phyloP scores from a whole-genome alignment of 1,139 yeast species.

The Blastobotrys serpentis region DNA sequence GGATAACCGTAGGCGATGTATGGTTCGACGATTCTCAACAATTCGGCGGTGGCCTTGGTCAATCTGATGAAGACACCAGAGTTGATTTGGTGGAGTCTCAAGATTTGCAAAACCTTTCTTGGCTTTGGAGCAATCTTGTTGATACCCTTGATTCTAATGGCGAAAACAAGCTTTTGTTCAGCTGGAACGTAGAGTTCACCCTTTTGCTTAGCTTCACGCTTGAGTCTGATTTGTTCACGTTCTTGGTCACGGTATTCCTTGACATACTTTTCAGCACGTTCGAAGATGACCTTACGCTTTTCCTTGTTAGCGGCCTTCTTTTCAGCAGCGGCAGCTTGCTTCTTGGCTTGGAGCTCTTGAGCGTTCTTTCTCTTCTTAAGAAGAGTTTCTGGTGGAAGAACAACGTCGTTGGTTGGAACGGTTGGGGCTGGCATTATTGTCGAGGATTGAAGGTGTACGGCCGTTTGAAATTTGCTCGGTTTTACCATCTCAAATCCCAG shows the following conservation, averaged over 20 bases:
- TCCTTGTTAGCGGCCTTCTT: constrained; percentile 89
- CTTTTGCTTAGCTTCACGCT: constrained; percentile 95
- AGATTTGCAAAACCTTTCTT: constrained; percentile 98
- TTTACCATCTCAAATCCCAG: neutral
- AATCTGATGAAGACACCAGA: constrained; percentile 97
- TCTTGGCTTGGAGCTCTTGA: constrained; percentile 45
- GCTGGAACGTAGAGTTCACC: constrained; percentile 87
- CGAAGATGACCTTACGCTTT: constrained; percentile 93
- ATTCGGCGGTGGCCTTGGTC: constrained; percentile 98
- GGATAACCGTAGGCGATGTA: constrained; percentile 99
- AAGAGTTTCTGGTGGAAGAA: constrained; percentile 86
- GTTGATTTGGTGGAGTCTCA: constrained; percentile 98
- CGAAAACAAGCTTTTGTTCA: constrained; percentile 94
- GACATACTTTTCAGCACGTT: constrained; percentile 98
- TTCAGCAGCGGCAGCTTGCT: constrained; percentile 51
- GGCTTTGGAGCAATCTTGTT: constrained; percentile 99
- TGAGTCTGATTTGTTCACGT: constrained; percentile 88
- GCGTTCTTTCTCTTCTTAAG: constrained; percentile 91
- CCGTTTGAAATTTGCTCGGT: constrained; percentile 2
- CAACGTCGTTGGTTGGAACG: constrained; percentile 35
- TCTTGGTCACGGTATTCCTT: constrained; percentile 95
- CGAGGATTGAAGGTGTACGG: neutral
- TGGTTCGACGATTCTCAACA: constrained; percentile 97
- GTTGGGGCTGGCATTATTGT: constrained; percentile 31
- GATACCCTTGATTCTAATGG: constrained; percentile 99